A percentile compares a stretch with the other conserved stretches of the same genome.
Evolutionary conservation across 345 rosid species (phyloP).

Genomic region (Luvunga scandens): DNA sequence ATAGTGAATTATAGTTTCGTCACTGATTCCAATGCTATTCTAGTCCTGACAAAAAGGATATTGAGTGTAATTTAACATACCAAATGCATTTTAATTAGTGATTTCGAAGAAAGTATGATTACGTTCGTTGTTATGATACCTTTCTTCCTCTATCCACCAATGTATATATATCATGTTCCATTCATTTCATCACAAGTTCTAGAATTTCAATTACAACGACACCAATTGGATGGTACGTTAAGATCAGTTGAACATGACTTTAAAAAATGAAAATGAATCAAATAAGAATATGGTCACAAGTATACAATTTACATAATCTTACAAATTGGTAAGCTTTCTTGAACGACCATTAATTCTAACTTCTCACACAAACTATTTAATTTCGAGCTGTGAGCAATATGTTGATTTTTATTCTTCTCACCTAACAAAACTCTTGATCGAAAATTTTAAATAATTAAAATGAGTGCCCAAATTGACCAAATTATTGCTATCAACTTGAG

Average conservation of each 20-base stretch:
- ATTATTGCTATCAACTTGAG: background rate
- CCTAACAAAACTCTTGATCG: background rate
- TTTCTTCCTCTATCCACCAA: background rate
- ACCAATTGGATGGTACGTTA: background rate
- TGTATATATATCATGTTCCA: background rate
- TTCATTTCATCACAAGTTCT: background rate
- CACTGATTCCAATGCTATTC: too few species aligned
- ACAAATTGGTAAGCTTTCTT: too few species aligned
- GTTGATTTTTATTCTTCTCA: background rate
- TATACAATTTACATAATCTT: too few species aligned
- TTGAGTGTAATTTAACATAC: too few species aligned
- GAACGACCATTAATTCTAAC: too few species aligned
- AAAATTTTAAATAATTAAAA: background rate
- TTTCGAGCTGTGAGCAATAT: too few species aligned
- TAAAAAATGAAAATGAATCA: background rate
- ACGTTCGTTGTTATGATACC: background rate
- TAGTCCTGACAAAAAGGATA: too few species aligned
- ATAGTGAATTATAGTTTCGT: too few species aligned
- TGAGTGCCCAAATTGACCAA: background rate
- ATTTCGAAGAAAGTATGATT: too few species aligned
- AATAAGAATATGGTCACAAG: too few species aligned
- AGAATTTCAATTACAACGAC: background rate
- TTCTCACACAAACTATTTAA: too few species aligned
- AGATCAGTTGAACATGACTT: background rate
- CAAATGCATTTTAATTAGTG: too few species aligned